phyloP scores from a whole-genome alignment of 164 flowering plant species.

The Litsea cubeba region DNA sequence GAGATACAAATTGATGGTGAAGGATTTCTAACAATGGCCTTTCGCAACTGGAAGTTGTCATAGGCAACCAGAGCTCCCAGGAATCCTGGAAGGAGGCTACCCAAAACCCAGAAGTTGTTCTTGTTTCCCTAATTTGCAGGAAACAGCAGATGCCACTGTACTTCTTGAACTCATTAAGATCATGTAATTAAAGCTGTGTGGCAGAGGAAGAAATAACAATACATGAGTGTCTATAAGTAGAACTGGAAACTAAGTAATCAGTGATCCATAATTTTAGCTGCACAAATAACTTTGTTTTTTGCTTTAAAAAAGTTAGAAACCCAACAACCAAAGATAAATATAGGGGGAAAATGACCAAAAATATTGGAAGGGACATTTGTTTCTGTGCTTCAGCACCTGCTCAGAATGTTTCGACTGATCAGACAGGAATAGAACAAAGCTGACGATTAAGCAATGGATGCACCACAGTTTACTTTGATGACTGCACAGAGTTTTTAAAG shows the following conservation, averaged over 20 bases:
- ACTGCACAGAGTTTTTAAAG: no score
- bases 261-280: neutral
- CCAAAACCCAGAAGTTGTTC: slow-evolving; percentile 57
- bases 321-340: no score
- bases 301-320: no score
- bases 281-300: neutral
- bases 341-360: no score
- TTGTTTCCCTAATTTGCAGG: slow-evolving; percentile 90
- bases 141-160: slow-evolving; percentile 60
- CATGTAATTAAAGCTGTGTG: slow-evolving; percentile 42
- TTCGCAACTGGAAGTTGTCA: slow-evolving; percentile 44
- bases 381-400: no score
- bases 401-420: no score
- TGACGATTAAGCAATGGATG: no score
- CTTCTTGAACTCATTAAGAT: slow-evolving; percentile 81
- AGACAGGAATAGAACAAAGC: no score
- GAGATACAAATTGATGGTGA: slow-evolving; percentile 26
- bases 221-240: neutral
- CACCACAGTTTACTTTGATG: no score
- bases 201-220: slow-evolving; percentile 1
- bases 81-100: slow-evolving; percentile 62
- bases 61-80: slow-evolving; percentile 45
- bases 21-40: slow-evolving; percentile 59
- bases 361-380: no score
- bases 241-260: neutral